Evolutionary conservation across 305 asterid genomes (phyloP), one percentile per base, ranked within the genome.

Genomic region (Solanum aculeatissimum): DNA sequence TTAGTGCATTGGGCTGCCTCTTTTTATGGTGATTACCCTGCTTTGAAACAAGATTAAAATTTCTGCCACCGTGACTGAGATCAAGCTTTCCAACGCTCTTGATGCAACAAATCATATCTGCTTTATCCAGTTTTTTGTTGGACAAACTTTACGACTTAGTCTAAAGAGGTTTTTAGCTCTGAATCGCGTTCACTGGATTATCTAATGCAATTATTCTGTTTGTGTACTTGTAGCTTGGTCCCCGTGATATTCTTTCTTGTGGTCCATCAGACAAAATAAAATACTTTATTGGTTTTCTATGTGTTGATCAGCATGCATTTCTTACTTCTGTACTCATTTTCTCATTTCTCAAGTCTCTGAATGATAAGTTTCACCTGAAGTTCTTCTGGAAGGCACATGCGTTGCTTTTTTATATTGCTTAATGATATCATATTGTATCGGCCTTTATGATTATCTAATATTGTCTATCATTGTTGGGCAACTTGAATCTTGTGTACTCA

Each of bases 401-500:
- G 7, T 19, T 29, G 6, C 83, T 77, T 55, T 27, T 63, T 63
- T 27, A 27, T 14, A 63, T 63, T 78, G 83, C 19, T 78, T 32
- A 32, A 29, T 78, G 68, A 53, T 19, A 53, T 78, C n/a, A 32
- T 78, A 78, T 18, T 9, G 8, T 53, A 53, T 32, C 2, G 49
- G 51, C 83, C 66, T 78, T 78, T 32, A 51, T 53, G 66, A 18
- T 77, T 29, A 77, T 5, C 58, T 25, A 11, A 18, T 77, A 51
- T 29, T 6, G 11, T 53, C n/a, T 29, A 18, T 78, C 12, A 51
- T 10, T 51, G n/a, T 32, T 78, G 68, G 53, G 49, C 49, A 78
- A 78, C 66, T 78, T 32, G 68, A 78, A 53, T 14, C 66, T 53
- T n/a, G 49, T 53, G 66, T 51, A 53, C 86, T 92, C 75, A 85